Conservation (phyloP, 768 basidiomycete species). For the Lactifluus volemus region DNA sequence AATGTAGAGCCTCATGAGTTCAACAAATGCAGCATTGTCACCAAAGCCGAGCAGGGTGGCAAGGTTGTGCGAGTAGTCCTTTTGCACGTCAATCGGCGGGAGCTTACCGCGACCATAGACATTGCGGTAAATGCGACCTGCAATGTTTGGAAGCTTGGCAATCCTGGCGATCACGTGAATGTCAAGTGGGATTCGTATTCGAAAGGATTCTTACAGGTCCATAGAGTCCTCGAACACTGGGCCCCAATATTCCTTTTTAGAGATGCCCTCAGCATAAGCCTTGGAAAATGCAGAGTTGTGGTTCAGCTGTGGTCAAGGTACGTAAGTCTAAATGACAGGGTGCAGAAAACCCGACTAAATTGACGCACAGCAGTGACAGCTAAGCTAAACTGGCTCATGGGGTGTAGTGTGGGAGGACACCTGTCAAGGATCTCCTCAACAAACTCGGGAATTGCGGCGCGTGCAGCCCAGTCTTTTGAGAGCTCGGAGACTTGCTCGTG, state of each 20-base stretch:
- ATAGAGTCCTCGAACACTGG: constrained; percentile 86
- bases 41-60: constrained; percentile 87
- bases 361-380: constrained; percentile 81
- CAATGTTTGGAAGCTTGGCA: constrained; percentile 94
- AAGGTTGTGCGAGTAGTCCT: constrained; percentile 88
- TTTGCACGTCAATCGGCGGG: constrained; percentile 69
- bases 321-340: constrained; percentile 4
- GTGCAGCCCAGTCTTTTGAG: constrained; percentile 91
- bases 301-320: constrained; percentile 47
- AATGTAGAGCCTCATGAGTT: constrained; percentile 91
- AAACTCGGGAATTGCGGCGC: constrained; percentile 83
- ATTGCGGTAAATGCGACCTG: constrained; percentile 85
- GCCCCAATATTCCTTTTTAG: constrained; percentile 96
- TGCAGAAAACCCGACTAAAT: background rate
- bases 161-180: constrained; percentile 41
- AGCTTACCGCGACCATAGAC: constrained; percentile 85
- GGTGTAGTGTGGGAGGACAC: constrained; percentile 89
- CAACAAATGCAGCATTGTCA: constrained; percentile 80
- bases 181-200: background rate
- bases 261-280: constrained; percentile 85
- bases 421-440: constrained; percentile 96
- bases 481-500: constrained; percentile 79
- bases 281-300: constrained; percentile 96
- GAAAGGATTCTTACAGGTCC: constrained; percentile 51
- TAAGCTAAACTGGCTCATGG: constrained; percentile 97